Evolutionary conservation across 495 filamentous ascomycete species (phyloP), one percentile per base, ranked within the genome.

Genomic region (Trichoderma virens): DNA sequence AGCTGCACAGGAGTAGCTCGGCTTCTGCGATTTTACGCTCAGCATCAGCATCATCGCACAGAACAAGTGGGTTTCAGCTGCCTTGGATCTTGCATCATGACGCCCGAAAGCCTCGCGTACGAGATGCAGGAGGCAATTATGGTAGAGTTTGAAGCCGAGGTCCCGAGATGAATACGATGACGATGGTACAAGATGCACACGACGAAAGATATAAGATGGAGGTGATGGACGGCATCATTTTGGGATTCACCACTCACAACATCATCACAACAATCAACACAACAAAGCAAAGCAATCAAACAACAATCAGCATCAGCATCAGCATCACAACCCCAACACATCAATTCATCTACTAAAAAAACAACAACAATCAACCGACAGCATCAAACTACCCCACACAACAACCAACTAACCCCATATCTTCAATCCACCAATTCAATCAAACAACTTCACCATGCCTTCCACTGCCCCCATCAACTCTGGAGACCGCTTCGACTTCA

Each of bases 401-500:
- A 5, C 14, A 5, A 45, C 18, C 18, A 47, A 47, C 18, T n/a
- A n/a, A n/a, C n/a, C n/a, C n/a, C n/a, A n/a, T n/a, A n/a, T 16
- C 16, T 51, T 23, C n/a, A 6, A 39, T 14, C 54, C 30, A 27
- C 16, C 27, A 30, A 18, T 6, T 43, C 5, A 27, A 28, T 31
- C 28, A 41, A 39, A 28, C 65, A 11, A 18, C 16, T 20, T 23
- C 43, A 68, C 32, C n/a, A 69, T 68, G 67, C 30, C 64, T 31
- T 13, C 11, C 51, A 43, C 59, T n/a, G 43, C 20, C 7, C 43
- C 43, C 43, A 63, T 60, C 18, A 67, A 69, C 6, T 34, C 60
- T 39, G 34, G 64, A 13, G 64, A 69, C 45, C 70, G 72, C 31
- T 81, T 75, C 65, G 77, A 81, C 70, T 81, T 79, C 66, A 78